These are phyloP conservation scores for Phaeosphaeria sp. DNA, from an alignment of 2,329 filamentous ascomycete species.

Conservation along the genomic window DNA sequence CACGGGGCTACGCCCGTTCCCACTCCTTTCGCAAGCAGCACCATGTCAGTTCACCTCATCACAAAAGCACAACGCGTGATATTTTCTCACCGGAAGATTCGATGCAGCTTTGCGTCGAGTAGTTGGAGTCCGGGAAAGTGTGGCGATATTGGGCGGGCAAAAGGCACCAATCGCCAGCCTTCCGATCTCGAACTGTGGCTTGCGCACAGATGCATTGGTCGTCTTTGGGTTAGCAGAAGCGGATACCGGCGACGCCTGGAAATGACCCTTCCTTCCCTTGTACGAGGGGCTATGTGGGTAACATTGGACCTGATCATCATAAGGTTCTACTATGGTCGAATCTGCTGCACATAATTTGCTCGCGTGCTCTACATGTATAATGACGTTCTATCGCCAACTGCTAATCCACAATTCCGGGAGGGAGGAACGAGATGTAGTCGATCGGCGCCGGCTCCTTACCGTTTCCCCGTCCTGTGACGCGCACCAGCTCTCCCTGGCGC, in stretches of 20 bases:
- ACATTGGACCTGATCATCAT: background rate
- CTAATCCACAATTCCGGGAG: conserved; percentile 63
- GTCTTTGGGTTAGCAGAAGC: conserved; percentile 4
- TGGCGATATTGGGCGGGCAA: conserved; percentile 4
- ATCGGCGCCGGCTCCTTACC: conserved; percentile 69
- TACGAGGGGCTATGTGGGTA: conserved; percentile 2
- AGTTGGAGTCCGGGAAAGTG: background rate
- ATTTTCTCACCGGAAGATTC: background rate
- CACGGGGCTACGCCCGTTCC: background rate
- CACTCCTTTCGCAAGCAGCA: background rate
- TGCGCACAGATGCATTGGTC: conserved; percentile 8
- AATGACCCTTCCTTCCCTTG: conserved; percentile 16
- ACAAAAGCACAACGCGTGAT: background rate
- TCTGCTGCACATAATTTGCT: background rate
- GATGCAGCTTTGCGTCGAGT: background rate
- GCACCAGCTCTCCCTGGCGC: conserved; percentile 59
- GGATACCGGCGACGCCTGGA: conserved; percentile 15
- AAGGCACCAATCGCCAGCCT: conserved; percentile 15
- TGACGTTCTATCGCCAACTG: background rate
- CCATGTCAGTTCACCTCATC: conserved; percentile 1
- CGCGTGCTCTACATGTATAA: background rate
- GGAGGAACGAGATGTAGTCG: conserved; percentile 71
- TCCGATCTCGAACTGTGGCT: conserved; percentile 5
- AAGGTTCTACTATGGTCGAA: background rate
- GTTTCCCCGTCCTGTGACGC: conserved; percentile 63